Percentiles rank a stretch among this genome's conserved stretches.
These are phyloP conservation scores for Plasmodium sp. DNA, from an alignment of 169 alveolate genomes.

Conservation along the genomic window DNA sequence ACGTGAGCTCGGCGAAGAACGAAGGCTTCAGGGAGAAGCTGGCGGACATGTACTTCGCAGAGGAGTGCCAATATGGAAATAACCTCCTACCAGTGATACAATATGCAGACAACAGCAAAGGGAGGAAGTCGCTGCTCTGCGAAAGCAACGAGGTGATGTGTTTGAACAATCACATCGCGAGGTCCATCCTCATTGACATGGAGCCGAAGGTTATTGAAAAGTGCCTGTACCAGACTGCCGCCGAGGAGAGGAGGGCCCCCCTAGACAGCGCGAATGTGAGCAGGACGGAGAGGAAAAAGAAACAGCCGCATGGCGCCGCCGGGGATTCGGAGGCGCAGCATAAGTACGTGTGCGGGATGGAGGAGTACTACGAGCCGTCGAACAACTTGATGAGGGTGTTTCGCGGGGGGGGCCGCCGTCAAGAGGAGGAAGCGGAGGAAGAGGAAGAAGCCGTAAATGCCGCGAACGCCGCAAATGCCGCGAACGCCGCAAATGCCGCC, in stretches of 20 bases:
- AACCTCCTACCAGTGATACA: conserved; percentile 58
- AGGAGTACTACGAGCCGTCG: conserved; percentile 50
- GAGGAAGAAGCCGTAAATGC: not conserved
- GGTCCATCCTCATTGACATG: conserved; percentile 63
- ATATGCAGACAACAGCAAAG: conserved; percentile 18
- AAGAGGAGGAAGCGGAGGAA: not conserved
- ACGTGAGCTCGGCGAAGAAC: conserved; percentile 17
- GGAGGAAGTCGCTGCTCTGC: not conserved
- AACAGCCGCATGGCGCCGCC: not conserved
- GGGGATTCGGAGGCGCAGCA: not conserved
- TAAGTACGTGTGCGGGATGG: conserved; percentile 50
- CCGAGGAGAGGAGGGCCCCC: not conserved
- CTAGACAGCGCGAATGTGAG: not conserved
- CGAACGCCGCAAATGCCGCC: too few relatives aligned
- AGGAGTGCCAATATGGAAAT: conserved; percentile 24
- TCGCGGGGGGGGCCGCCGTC: not conserved
- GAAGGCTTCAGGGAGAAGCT: conserved; percentile 26
- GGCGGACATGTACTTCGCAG: conserved; percentile 57
- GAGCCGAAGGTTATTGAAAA: conserved; percentile 71
- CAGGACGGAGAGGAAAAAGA: not conserved
- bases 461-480: too few relatives aligned
- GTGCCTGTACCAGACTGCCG: conserved; percentile 4
- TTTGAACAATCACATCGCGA: conserved; percentile 47
- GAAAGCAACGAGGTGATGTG: conserved; percentile 1
- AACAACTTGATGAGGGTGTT: conserved; percentile 49